Percentiles rank a stretch among this genome's conserved stretches.
These are phyloP conservation scores for Neurospora intermedia DNA, from an alignment of 495 filamentous ascomycete species.

Conservation along the genomic window DNA sequence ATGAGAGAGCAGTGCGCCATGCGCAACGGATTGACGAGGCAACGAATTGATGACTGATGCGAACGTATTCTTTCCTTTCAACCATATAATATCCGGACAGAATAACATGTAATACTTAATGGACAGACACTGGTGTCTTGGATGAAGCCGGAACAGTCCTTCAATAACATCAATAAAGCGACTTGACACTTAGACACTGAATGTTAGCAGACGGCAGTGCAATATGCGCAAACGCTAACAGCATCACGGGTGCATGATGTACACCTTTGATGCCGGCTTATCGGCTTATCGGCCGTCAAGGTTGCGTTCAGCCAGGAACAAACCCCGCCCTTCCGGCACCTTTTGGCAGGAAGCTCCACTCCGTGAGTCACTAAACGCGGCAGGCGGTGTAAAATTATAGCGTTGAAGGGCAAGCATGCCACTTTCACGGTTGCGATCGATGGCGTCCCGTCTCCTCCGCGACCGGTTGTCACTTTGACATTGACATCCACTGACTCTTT, in stretches of 20 bases:
- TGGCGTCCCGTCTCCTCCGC: background rate
- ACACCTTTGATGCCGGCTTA: background rate
- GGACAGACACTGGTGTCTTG: background rate
- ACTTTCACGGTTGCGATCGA: background rate
- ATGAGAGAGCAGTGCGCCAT: no score
- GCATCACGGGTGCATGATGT: background rate
- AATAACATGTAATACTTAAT: background rate
- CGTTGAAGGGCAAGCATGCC: background rate
- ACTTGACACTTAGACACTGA: background rate
- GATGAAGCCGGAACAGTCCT: background rate
- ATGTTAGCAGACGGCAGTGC: background rate
- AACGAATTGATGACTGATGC: background rate
- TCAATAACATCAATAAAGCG: background rate
- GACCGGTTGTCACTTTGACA: background rate
- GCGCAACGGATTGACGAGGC: background rate
- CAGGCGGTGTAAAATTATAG: background rate
- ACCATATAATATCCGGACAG: background rate
- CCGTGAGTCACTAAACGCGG: background rate
- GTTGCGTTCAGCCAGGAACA: background rate
- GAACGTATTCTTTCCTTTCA: background rate
- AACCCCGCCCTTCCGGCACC: background rate
- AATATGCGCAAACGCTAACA: background rate
- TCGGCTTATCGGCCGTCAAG: background rate
- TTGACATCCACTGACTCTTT: background rate
- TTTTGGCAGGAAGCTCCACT: background rate